Base-by-base conservation (phyloP, 192 early-diverging fungal genomes). In the Podila horticola region DNA sequence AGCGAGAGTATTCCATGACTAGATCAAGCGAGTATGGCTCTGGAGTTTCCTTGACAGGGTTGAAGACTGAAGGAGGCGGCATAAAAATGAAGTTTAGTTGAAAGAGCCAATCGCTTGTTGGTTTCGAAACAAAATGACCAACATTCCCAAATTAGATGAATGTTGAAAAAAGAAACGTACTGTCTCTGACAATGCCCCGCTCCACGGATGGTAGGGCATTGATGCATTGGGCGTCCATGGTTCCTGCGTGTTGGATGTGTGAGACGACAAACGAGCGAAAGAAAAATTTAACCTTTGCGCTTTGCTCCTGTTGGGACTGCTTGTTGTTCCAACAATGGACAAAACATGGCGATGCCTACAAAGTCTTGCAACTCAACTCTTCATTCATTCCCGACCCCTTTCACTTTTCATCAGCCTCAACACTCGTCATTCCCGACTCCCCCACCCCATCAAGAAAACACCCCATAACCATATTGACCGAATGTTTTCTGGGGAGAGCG, bases 11-110 rank as follows among this genome's bases (percentile, higher is more conserved):
- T 69, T 81, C 77, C 2, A 28, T 31, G 24, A 52, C 28, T 13
- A 81, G 71, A 10, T 81, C 66, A 9, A 81, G 50, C 26, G 77
- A 65, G 41, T 69, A 81, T 0, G 77, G 77, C 17, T 62, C 61
- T 34, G 77, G 71, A 15, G 48, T 41, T 22, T 8, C n/a, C 10
- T 59, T 65, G 57, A 64, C 58, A 7, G 77, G 77, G 9, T 24
- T 66, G 64, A 81, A 81, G 48, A 81, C 77, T 81, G 36, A 19
- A 28, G 48, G 22, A 24, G 36, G 5, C 28, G 31, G 31, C 19
- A 33, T 20, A 31, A 22, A 19, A 24, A 55, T 5, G 11, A 55
- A 24, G n/a, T 6, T 24, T 11, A 55, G 20, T 55, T 55, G 20
- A 22, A 52, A 52, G n/a, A 55, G 52, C n/a, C 24, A 19, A 55